Conservation (phyloP, 2,329 filamentous ascomycete species). For the Fusarium algeriense region DNA sequence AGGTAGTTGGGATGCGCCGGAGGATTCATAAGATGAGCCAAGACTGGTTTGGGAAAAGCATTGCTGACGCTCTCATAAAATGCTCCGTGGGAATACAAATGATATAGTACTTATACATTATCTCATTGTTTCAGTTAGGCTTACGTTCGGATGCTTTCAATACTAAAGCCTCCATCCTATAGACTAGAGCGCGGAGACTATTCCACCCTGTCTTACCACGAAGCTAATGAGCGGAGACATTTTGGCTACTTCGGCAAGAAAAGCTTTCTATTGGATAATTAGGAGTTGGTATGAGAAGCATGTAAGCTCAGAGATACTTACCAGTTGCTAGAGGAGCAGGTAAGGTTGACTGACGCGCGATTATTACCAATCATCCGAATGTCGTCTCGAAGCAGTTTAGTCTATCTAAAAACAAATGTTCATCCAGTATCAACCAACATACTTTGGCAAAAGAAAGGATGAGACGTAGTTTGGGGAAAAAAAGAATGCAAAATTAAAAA, state of each 20-base stretch:
- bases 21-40: neutral
- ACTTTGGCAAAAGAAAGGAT: neutral
- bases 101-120: neutral
- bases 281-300: neutral
- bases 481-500: neutral
- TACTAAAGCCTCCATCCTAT: neutral
- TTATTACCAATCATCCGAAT: neutral
- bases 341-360: no score
- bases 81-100: neutral
- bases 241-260: no score
- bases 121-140: neutral
- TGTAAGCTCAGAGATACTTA: neutral
- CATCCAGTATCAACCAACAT: no score
- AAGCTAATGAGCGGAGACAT: neutral
- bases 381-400: neutral
- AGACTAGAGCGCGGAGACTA: neutral
- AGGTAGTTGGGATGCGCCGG: rapidly evolving
- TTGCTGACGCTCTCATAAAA: neutral
- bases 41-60: neutral
- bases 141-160: neutral
- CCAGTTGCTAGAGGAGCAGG: neutral
- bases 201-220: neutral
- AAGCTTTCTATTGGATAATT: neutral
- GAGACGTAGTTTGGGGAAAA: neutral
- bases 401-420: neutral